Percentiles rank a stretch among this genome's conserved stretches.
Evolutionary conservation across 1,284 basidiomycete genomes (phyloP).

Genomic region (Sporisorium graminicola): DNA sequence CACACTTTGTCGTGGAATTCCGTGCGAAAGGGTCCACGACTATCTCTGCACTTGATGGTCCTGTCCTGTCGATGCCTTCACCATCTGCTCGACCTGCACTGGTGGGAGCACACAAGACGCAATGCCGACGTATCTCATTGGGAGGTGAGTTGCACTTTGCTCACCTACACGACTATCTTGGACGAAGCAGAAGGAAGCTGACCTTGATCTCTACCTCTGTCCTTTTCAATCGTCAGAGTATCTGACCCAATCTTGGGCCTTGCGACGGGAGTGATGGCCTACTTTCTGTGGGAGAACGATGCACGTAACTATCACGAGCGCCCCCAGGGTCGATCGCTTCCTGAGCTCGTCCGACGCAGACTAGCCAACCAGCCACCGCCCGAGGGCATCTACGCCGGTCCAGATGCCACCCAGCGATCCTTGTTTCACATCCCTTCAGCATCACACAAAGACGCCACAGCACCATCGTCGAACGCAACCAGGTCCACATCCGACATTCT

Average conservation of each 20-base stretch:
- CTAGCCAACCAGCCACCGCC: constrained; percentile 32
- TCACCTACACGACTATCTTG: neutral
- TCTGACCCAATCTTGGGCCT: constrained; percentile 64
- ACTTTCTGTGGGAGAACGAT: constrained; percentile 66
- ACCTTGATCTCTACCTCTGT: neutral
- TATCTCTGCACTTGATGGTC: neutral
- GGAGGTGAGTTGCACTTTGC: constrained; percentile 28
- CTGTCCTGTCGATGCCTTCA: neutral
- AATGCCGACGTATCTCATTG: constrained; percentile 42
- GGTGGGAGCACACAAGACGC: neutral
- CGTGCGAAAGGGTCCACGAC: neutral
- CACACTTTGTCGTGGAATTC: neutral
- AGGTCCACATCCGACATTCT: constrained; percentile 30
- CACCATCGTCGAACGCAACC: neutral
- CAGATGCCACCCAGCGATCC: constrained; percentile 31
- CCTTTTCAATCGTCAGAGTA: constrained; percentile 7
- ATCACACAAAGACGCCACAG: constrained; percentile 11
- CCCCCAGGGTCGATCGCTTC: constrained; percentile 53
- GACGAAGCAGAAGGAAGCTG: neutral
- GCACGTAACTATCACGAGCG: constrained; percentile 53
- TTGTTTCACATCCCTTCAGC: constrained; percentile 43
- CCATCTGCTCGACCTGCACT: neutral
- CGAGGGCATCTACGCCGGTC: constrained; percentile 24
- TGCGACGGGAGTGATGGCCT: constrained; percentile 63
- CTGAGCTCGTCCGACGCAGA: constrained; percentile 51